These are phyloP conservation scores for Candida maris DNA, from an alignment of 805 yeast genomes.

Conservation along the genomic window DNA sequence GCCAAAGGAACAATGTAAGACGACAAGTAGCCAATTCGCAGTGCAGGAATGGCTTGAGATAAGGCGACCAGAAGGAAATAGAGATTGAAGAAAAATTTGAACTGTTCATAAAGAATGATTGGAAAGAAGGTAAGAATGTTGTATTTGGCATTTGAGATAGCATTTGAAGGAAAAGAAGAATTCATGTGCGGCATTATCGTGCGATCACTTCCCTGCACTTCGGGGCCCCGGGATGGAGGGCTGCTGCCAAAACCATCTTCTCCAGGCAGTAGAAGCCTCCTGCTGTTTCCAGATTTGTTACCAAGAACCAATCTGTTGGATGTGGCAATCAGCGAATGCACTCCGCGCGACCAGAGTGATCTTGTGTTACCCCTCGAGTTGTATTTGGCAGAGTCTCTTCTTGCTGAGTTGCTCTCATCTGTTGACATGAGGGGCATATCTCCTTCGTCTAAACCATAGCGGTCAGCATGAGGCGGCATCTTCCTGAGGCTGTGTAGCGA, in stretches of 20 bases:
- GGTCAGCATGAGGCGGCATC: conserved; percentile 24
- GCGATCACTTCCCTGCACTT: conserved; percentile 24
- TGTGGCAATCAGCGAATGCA: conserved; percentile 24
- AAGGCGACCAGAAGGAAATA: conserved; percentile 91
- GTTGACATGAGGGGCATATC: conserved; percentile 25
- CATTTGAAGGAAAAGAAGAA: conserved; percentile 55
- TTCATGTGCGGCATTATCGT: conserved; percentile 38
- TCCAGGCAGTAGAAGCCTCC: conserved; percentile 26
- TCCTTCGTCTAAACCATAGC: conserved; percentile 21
- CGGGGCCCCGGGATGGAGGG: conserved; percentile 3
- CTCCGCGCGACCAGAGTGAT: conserved; percentile 31
- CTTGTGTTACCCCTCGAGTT: conserved; percentile 12
- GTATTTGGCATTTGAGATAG: conserved; percentile 91
- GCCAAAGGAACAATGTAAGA: conserved; percentile 93
- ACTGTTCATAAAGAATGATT: conserved; percentile 86
- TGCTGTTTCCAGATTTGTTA: conserved; percentile 19
- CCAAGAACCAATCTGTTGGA: conserved; percentile 26
- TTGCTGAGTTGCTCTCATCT: conserved; percentile 2
- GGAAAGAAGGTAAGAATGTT: conserved; percentile 87
- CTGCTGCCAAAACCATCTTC: conserved; percentile 14
- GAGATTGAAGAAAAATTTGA: conserved; percentile 92
- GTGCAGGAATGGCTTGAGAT: conserved; percentile 84
- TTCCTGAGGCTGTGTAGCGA: conserved; percentile 29
- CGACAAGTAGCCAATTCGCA: conserved; percentile 89
- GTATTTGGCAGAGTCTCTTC: conserved; percentile 19